A percentile compares a stretch with the other conserved stretches of the same genome.
These are phyloP conservation scores for Suhomyces anneliseae DNA, from an alignment of 1,139 yeast species.

Conservation along the genomic window DNA sequence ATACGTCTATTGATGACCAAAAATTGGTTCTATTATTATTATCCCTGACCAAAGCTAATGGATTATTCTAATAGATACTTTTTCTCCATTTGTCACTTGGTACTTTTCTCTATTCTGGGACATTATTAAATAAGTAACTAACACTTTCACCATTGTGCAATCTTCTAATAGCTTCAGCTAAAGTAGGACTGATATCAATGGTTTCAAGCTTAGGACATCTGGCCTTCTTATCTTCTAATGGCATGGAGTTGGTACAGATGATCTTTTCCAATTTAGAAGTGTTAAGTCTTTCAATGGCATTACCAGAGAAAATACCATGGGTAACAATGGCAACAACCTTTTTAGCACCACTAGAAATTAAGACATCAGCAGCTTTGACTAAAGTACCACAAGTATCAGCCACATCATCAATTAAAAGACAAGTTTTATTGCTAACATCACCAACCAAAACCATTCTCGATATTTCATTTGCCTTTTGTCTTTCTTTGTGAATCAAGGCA, in stretches of 20 bases:
- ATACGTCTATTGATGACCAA: not conserved
- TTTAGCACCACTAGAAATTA: slow-evolving; percentile 61
- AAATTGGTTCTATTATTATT: too few species aligned
- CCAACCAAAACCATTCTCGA: slow-evolving; percentile 77
- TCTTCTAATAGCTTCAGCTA: slow-evolving; percentile 81
- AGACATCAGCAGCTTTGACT: slow-evolving; percentile 72
- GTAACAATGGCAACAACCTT: slow-evolving; percentile 77
- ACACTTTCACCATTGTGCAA: slow-evolving; percentile 93
- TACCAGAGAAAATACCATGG: slow-evolving; percentile 75
- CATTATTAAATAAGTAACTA: slow-evolving; percentile 82
- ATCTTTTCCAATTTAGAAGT: slow-evolving; percentile 57
- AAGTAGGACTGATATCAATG: slow-evolving; percentile 68
- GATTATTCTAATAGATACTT: too few species aligned
- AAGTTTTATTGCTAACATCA: slow-evolving; percentile 68
- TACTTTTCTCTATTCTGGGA: slow-evolving; percentile 21
- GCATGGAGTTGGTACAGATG: slow-evolving; percentile 76
- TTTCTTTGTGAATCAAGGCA: slow-evolving; percentile 79
- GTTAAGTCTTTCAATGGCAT: slow-evolving; percentile 63
- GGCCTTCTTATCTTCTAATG: slow-evolving; percentile 54
- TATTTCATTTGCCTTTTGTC: slow-evolving; percentile 78
- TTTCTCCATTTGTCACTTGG: too few species aligned
- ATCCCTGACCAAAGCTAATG: too few species aligned
- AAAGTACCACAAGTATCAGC: slow-evolving; percentile 84
- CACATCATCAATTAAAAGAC: slow-evolving; percentile 78
- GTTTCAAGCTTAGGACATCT: slow-evolving; percentile 59